Conservation (phyloP, 2,329 filamentous ascomycete genomes). For the Nannizziopsis barbatae region DNA sequence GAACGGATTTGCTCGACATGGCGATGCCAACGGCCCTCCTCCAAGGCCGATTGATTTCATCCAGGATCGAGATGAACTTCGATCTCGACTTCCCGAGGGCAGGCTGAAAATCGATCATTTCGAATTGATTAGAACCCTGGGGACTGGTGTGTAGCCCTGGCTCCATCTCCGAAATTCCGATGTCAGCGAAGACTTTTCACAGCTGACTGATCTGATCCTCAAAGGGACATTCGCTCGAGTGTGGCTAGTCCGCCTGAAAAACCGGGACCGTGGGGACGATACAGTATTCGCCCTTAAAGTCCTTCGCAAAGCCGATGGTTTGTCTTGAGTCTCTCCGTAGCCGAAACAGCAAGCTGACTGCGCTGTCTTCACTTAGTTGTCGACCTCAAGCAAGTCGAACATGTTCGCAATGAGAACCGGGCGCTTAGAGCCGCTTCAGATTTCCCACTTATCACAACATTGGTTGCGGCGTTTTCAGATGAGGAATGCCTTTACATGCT, state of each 20-base stretch:
- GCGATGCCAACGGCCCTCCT: slow-evolving; percentile 15
- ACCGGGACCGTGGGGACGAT: slow-evolving; percentile 25
- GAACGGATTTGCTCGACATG: not conserved
- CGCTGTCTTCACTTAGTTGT: slow-evolving; percentile 32
- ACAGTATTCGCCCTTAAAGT: slow-evolving; percentile 42
- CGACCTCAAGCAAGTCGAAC: slow-evolving; percentile 57
- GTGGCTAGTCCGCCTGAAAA: slow-evolving; percentile 38
- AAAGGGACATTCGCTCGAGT: slow-evolving; percentile 43
- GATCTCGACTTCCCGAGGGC: slow-evolving; percentile 29
- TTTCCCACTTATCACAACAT: slow-evolving; percentile 55
- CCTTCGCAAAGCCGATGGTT: slow-evolving; percentile 41
- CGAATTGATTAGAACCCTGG: slow-evolving; percentile 38
- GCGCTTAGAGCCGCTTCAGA: slow-evolving; percentile 51
- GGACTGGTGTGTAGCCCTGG: slow-evolving; percentile 32
- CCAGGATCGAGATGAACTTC: slow-evolving; percentile 29
- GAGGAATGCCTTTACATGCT: slow-evolving; percentile 47
- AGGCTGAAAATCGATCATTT: slow-evolving; percentile 36
- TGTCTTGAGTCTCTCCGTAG: slow-evolving; percentile 7
- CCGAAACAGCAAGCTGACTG: not conserved
- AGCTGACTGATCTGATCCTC: not conserved
- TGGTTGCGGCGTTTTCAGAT: slow-evolving; percentile 55
- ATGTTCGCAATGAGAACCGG: slow-evolving; percentile 56
- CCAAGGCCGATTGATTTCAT: slow-evolving; percentile 30
- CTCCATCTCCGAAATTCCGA: not conserved
- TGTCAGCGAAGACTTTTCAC: not conserved